Evolutionary conservation across 1,284 basidiomycete species (phyloP).

Genomic region (Apiotrichum gamsii): DNA sequence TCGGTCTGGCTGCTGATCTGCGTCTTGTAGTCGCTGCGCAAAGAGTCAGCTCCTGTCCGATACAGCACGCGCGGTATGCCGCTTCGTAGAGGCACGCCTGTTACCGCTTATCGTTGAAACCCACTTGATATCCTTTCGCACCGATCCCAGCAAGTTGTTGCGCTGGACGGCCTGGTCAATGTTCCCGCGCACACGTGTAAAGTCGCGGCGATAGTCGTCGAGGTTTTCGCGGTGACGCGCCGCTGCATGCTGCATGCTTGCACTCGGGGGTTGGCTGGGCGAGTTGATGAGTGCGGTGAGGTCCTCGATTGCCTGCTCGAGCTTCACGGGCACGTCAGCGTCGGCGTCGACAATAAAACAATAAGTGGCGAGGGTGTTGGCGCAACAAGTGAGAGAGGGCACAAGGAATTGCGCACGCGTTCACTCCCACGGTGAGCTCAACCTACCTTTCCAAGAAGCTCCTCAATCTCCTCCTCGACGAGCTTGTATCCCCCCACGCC

Average conservation of each 20-base stretch:
- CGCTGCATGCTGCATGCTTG: slow-evolving; percentile 79
- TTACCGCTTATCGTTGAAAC: no score
- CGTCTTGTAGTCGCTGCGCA: slow-evolving; percentile 60
- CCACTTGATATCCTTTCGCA: slow-evolving; percentile 90
- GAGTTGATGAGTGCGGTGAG: slow-evolving; percentile 63
- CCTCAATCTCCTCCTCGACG: slow-evolving; percentile 73
- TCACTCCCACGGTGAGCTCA: no score
- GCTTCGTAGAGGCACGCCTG: no score
- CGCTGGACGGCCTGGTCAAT: slow-evolving; percentile 79
- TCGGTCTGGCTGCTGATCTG: slow-evolving; percentile 70
- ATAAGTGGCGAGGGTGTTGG: no score
- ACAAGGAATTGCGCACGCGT: no score
- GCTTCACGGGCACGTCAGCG: slow-evolving; percentile 49
- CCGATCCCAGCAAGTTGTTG: slow-evolving; percentile 80
- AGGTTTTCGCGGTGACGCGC: slow-evolving; percentile 86
- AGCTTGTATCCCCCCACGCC: slow-evolving; percentile 64
- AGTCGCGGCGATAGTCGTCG: slow-evolving; percentile 78
- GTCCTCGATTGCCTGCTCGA: slow-evolving; percentile 74
- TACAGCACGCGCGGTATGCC: no score
- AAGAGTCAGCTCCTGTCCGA: neutral
- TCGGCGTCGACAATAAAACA: no score
- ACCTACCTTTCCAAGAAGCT: slow-evolving; percentile 77
- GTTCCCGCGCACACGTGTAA: slow-evolving; percentile 71
- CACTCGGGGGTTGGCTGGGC: slow-evolving; percentile 66
- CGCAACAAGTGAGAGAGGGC: no score